Evolutionary conservation across 1,139 yeast species (phyloP).

Genomic region (Pichia sp.): DNA sequence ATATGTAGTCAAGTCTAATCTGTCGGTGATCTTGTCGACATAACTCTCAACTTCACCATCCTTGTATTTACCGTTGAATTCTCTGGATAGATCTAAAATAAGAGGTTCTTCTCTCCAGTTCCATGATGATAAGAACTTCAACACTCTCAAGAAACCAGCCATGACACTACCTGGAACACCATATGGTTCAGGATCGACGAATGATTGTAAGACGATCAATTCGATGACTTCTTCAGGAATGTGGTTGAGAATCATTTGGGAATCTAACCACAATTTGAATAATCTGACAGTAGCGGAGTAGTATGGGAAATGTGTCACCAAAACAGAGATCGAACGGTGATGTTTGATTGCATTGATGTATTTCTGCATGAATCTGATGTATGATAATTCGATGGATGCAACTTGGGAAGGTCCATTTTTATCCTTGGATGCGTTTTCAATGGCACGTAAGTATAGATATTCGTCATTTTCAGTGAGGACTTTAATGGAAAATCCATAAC

Average conservation of each 20-base stretch:
- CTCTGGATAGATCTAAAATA: slow-evolving; percentile 67
- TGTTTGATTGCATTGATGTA: slow-evolving; percentile 77
- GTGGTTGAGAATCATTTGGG: slow-evolving; percentile 63
- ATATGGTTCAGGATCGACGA: slow-evolving; percentile 85
- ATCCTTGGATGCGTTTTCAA: slow-evolving; percentile 43
- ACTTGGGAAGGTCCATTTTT: slow-evolving; percentile 48
- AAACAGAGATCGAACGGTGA: slow-evolving; percentile 69
- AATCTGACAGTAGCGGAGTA: slow-evolving; percentile 80
- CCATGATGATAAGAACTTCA: slow-evolving; percentile 78
- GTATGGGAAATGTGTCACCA: slow-evolving; percentile 71
- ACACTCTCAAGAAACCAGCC: slow-evolving; percentile 75
- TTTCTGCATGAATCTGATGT: slow-evolving; percentile 62
- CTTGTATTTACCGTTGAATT: slow-evolving; percentile 24
- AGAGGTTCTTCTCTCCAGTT: slow-evolving; percentile 92
- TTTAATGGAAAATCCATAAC: slow-evolving; percentile 76
- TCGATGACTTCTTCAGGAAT: slow-evolving; percentile 79
- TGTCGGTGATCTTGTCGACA: slow-evolving; percentile 53
- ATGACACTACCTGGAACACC: slow-evolving; percentile 74
- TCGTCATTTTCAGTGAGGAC: slow-evolving; percentile 84
- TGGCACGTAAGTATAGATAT: slow-evolving; percentile 65
- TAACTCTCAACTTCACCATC: slow-evolving; percentile 35
- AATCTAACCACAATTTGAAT: slow-evolving; percentile 85
- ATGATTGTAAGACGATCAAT: slow-evolving; percentile 76
- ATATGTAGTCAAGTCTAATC: slow-evolving; percentile 58
- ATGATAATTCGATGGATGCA: slow-evolving; percentile 58